Base-by-base conservation (phyloP, 2,329 filamentous ascomycete genomes). In the Coniochaeta pulveracea region DNA sequence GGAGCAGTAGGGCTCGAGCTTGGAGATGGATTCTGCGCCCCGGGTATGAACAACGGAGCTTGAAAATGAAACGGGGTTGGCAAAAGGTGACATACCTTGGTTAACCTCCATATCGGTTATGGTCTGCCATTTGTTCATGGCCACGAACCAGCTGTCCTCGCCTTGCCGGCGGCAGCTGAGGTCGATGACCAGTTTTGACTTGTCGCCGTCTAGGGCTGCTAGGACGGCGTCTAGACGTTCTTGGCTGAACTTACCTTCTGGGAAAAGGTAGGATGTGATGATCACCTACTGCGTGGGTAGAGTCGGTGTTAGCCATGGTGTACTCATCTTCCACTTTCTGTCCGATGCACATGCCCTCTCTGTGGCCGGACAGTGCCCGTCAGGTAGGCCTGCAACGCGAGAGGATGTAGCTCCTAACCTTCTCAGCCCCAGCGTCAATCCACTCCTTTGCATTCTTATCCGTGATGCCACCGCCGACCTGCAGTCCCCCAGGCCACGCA, bases 61-160 rank as follows among this genome's bases (percentile, higher is more conserved):
- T 19, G 11, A 24, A 34, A 35, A 8, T 8, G 23, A 37, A 24
- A 16, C n/a, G 10, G 19, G 7, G 28, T 18, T 18, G 29, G 17
- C 23, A n/a, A 29, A 33, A 33, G 19, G 25, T 34, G 14, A 44
- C 56, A 40, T 60, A 88, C 89, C 83, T 67, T 83, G 66, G 42
- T 80, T 89, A 43, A 98, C 76, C 53, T 95, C 85, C 77, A 94
- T 93, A 49, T 95, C 85, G 2, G 91, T 96, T 36, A 96, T 80
- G 2, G 85, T 94, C 66, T 96, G 91, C 91, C 91, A 98, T 56
- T 93, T 93, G 58, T 98, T 85, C 80, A 93, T 98, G 35, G 91
- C 89, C n/a, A 98, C 91, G 48, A 83, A 86, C 91, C 91, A 98
- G 24, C 64, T 79, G 36, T 79, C 66, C 4, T 66, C 62, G 23